These are phyloP conservation scores for Aspergillus coremiiformis DNA, from an alignment of 495 filamentous ascomycete genomes.

Conservation along the genomic window DNA sequence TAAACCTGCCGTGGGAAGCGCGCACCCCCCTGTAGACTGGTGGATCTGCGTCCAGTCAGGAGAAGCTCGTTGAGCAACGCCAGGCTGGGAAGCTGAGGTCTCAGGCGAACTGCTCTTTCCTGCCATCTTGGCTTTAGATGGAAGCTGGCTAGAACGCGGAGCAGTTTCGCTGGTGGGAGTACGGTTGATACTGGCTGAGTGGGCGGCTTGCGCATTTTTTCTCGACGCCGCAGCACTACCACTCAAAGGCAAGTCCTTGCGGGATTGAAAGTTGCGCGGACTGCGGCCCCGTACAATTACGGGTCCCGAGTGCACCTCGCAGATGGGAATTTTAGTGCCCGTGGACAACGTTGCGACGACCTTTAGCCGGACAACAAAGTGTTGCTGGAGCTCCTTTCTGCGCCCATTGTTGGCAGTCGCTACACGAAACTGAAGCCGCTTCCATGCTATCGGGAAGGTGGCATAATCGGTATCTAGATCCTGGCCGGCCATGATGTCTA, in stretches of 20 bases:
- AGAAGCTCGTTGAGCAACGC: constrained; percentile 28
- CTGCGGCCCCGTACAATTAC: constrained; percentile 74
- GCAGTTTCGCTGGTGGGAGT: constrained; percentile 42
- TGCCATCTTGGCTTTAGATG: constrained; percentile 47
- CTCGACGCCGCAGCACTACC: constrained; percentile 65
- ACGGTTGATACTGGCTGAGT: constrained; percentile 33
- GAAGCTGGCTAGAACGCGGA: constrained; percentile 40
- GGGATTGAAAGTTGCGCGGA: constrained; percentile 70
- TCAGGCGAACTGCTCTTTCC: constrained; percentile 37
- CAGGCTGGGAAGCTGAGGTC: constrained; percentile 32
- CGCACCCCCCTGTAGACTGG: constrained; percentile 19
- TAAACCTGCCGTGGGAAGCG: constrained; percentile 23
- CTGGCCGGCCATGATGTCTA: constrained; percentile 68
- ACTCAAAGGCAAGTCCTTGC: constrained; percentile 67
- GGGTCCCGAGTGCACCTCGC: constrained; percentile 64
- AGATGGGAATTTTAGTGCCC: constrained; percentile 58
- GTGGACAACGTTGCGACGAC: constrained; percentile 65
- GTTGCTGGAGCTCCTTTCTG: constrained; percentile 72
- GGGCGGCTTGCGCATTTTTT: constrained; percentile 37
- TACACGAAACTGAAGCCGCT: constrained; percentile 84
- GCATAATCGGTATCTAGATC: constrained; percentile 71
- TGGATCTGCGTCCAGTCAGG: constrained; percentile 38
- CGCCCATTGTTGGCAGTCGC: constrained; percentile 81
- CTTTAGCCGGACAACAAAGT: constrained; percentile 70
- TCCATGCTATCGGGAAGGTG: constrained; percentile 83